phyloP scores from a whole-genome alignment of 2,329 filamentous ascomycete species.

The Penicillium sp. region DNA sequence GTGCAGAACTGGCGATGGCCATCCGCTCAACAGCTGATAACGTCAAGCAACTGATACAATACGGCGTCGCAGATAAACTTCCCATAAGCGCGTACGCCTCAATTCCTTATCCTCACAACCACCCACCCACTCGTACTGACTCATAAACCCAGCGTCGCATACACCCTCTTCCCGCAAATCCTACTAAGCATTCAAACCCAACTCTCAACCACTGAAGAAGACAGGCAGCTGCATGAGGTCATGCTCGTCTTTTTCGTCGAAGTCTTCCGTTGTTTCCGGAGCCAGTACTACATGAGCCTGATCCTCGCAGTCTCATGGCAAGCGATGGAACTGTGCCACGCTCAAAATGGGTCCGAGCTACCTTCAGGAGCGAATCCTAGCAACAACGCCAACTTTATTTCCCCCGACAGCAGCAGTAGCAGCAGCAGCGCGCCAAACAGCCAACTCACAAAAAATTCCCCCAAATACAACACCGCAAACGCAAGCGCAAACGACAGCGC shows the following conservation, averaged over 20 bases:
- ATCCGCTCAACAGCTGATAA: slow-evolving; percentile 21
- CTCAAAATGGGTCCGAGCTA: neutral
- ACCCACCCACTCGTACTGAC: neutral
- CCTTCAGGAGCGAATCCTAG: neutral
- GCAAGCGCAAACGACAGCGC: neutral
- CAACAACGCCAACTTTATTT: neutral
- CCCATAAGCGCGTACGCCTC: slow-evolving; percentile 23
- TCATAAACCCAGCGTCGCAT: slow-evolving; percentile 12
- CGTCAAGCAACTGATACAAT: slow-evolving; percentile 19
- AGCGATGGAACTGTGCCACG: slow-evolving; percentile 18
- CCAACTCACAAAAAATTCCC: neutral
- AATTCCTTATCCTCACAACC: neutral
- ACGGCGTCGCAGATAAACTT: slow-evolving; percentile 22
- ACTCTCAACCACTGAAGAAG: slow-evolving; percentile 19
- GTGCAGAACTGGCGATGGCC: slow-evolving; percentile 14
- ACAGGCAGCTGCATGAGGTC: slow-evolving; percentile 21
- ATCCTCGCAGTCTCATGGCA: slow-evolving; percentile 21
- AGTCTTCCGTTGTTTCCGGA: slow-evolving; percentile 19
- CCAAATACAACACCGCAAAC: neutral
- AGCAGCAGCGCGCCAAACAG: neutral
- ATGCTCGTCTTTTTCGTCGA: slow-evolving; percentile 23
- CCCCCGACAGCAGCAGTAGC: too few species aligned
- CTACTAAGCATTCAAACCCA: slow-evolving; percentile 21
- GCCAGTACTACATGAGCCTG: slow-evolving; percentile 19
- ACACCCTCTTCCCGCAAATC: slow-evolving; percentile 21